Percentiles rank a stretch among this genome's conserved stretches.
These are phyloP conservation scores for Mycena sp. DNA, from an alignment of 1,284 basidiomycete genomes.

Conservation along the genomic window DNA sequence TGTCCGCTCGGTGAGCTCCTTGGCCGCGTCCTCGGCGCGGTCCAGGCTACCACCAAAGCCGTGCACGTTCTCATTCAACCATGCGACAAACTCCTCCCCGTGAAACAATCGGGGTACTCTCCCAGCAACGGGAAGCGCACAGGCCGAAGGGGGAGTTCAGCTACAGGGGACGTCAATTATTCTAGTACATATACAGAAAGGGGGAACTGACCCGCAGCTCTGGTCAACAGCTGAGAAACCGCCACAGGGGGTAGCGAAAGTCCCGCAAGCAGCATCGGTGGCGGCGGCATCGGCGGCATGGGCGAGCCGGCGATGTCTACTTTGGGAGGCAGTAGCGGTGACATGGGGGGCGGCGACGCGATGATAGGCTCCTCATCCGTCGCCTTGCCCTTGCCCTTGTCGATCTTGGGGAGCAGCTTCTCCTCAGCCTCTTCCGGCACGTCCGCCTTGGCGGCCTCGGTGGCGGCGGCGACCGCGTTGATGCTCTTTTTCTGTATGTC, in stretches of 20 bases:
- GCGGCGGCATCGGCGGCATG: slow-evolving; percentile 49
- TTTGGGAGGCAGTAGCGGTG: slow-evolving; percentile 63
- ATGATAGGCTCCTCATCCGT: slow-evolving; percentile 54
- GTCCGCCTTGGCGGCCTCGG: slow-evolving; percentile 28
- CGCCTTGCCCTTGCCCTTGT: slow-evolving; percentile 84
- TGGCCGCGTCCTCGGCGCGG: slow-evolving; percentile 81
- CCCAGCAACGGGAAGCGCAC: slow-evolving; percentile 86
- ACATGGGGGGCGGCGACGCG: slow-evolving; percentile 72
- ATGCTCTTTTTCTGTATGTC: slow-evolving; percentile 73
- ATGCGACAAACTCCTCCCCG: slow-evolving; percentile 83
- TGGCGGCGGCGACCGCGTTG: slow-evolving; percentile 45
- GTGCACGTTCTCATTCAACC: slow-evolving; percentile 76
- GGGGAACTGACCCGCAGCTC: slow-evolving; percentile 55
- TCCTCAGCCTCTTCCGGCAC: no score
- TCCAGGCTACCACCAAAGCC: slow-evolving; percentile 79
- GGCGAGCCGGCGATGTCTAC: slow-evolving; percentile 47
- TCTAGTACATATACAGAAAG: background rate
- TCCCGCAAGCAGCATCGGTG: slow-evolving; percentile 78
- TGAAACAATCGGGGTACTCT: slow-evolving; percentile 87
- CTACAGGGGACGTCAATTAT: slow-evolving; percentile 19
- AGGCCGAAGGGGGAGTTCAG: slow-evolving; percentile 68
- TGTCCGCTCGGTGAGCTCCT: slow-evolving; percentile 81
- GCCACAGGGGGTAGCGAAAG: slow-evolving; percentile 70
- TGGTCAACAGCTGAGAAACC: slow-evolving; percentile 73
- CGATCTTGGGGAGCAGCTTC: slow-evolving; percentile 59